A percentile compares a stretch with the other conserved stretches of the same genome.
These are phyloP conservation scores for Aquanectria penicillioides DNA, from an alignment of 2,329 filamentous ascomycete genomes.

Conservation along the genomic window DNA sequence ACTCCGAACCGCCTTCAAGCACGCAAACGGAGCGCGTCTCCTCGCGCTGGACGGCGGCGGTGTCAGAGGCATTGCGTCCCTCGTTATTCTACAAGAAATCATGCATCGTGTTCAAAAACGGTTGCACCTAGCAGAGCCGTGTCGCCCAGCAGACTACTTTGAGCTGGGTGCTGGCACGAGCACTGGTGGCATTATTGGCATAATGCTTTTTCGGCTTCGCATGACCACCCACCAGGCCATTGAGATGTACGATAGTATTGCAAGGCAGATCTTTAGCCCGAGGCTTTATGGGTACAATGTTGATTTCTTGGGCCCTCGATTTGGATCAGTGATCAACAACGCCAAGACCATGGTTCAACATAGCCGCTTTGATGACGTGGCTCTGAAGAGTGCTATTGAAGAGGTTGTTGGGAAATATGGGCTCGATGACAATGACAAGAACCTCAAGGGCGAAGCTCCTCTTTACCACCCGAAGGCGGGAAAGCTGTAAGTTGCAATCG, in stretches of 20 bases:
- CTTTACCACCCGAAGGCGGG: slow-evolving; percentile 21
- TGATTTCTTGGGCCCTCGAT: slow-evolving; percentile 3
- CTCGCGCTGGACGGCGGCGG: slow-evolving; percentile 21
- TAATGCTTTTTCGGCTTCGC: slow-evolving; percentile 33
- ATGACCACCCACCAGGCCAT: slow-evolving; percentile 32
- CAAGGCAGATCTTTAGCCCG: slow-evolving; percentile 27
- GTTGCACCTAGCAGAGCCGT: background rate
- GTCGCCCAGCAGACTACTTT: slow-evolving; percentile 25
- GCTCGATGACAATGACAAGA: slow-evolving; percentile 27
- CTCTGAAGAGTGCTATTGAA: slow-evolving; percentile 26
- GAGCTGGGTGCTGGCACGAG: slow-evolving; percentile 31
- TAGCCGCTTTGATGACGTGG: slow-evolving; percentile 26
- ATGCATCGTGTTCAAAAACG: slow-evolving; percentile 8
- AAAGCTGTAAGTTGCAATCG: slow-evolving; percentile 14
- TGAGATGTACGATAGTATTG: slow-evolving; percentile 29
- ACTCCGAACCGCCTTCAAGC: slow-evolving; percentile 1
- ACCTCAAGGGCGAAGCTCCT: slow-evolving; percentile 26
- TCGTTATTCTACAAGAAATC: slow-evolving; percentile 5
- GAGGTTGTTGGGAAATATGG: slow-evolving; percentile 25
- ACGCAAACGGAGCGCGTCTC: slow-evolving; percentile 20
- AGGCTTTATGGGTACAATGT: slow-evolving; percentile 28
- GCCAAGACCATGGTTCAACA: slow-evolving; percentile 26
- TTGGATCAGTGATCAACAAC: slow-evolving; percentile 19
- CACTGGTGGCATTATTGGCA: slow-evolving; percentile 28
- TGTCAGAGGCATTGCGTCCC: slow-evolving; percentile 14